These are phyloP conservation scores for Dicorynia guianensis DNA, from an alignment of 306 rosid genomes.

Conservation along the genomic window DNA sequence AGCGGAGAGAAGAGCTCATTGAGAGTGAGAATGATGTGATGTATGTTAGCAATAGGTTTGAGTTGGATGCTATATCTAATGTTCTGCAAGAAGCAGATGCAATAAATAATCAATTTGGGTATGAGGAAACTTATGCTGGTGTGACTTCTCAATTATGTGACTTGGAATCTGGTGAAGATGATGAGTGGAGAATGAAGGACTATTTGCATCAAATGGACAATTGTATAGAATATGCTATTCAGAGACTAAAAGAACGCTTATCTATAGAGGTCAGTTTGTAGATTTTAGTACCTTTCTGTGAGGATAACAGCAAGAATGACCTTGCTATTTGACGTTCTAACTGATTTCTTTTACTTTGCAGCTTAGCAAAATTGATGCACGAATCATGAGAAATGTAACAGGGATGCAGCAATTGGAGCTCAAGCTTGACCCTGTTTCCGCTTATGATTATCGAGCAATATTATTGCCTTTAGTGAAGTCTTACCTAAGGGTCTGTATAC, in stretches of 20 bases:
- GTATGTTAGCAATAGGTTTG: slow-evolving; percentile 60
- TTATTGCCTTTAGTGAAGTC: slow-evolving; percentile 86
- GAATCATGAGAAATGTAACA: slow-evolving; percentile 72
- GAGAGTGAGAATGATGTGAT: slow-evolving; percentile 70
- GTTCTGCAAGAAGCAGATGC: slow-evolving; percentile 87
- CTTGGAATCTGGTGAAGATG: slow-evolving; percentile 89
- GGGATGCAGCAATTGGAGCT: slow-evolving; percentile 87
- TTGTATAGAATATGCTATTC: slow-evolving; percentile 81
- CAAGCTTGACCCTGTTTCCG: slow-evolving; percentile 82
- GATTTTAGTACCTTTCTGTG: slow-evolving; percentile 32
- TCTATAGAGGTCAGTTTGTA: slow-evolving; percentile 76
- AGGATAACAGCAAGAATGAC: slow-evolving; percentile 30
- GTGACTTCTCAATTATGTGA: slow-evolving; percentile 78
- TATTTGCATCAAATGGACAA: slow-evolving; percentile 79
- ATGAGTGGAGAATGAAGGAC: slow-evolving; percentile 85
- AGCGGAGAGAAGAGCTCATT: slow-evolving; percentile 81
- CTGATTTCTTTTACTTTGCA: slow-evolving; percentile 53
- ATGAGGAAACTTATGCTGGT: slow-evolving; percentile 71
- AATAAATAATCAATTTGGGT: slow-evolving; percentile 73
- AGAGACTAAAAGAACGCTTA: slow-evolving; percentile 82
- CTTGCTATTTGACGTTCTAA: slow-evolving; percentile 47
- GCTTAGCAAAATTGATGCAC: slow-evolving; percentile 90
- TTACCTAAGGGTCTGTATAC: slow-evolving; percentile 82
- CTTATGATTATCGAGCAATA: slow-evolving; percentile 81
- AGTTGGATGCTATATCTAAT: slow-evolving; percentile 74